Evolutionary conservation across 371 early-diverging fungal species (phyloP).

Genomic region (Mucor ambiguus): DNA sequence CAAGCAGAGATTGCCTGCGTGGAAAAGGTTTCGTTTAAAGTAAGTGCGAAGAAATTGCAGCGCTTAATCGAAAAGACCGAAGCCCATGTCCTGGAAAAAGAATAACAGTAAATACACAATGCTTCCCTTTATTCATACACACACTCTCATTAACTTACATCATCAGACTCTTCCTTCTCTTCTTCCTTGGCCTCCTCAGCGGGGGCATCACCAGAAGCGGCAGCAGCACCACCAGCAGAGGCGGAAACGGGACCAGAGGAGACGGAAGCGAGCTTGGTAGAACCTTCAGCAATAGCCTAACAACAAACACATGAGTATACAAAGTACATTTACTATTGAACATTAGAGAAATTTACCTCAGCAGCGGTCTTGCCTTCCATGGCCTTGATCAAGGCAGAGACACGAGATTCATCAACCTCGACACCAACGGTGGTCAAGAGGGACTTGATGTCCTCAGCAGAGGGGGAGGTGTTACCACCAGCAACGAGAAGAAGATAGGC

Average conservation of each 20-base stretch:
- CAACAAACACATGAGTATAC: neutral
- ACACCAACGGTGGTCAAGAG: slow-evolving; percentile 91
- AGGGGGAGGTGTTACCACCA: slow-evolving; percentile 82
- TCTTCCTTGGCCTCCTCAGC: slow-evolving; percentile 61
- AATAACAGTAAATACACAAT: neutral
- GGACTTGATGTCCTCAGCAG: slow-evolving; percentile 73
- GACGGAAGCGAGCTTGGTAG: slow-evolving; percentile 88
- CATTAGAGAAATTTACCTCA: slow-evolving; percentile 49
- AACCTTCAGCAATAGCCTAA: slow-evolving; percentile 85
- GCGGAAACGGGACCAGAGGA: slow-evolving; percentile 82
- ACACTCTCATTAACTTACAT: slow-evolving; percentile 42
- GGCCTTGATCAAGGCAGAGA: slow-evolving; percentile 73
- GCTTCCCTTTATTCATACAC: neutral
- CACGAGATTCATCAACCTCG: slow-evolving; percentile 80
- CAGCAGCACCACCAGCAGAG: slow-evolving; percentile 54
- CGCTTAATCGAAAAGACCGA: slow-evolving; percentile 71
- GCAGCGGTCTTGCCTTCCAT: slow-evolving; percentile 87
- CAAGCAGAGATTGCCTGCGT: slow-evolving; percentile 9
- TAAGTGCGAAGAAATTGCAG: slow-evolving; percentile 6
- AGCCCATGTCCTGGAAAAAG: slow-evolving; percentile 37
- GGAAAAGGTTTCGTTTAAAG: slow-evolving; percentile 13
- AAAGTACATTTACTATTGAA: neutral
- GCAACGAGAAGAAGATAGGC: slow-evolving; percentile 93
- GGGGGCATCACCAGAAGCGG: slow-evolving; percentile 51
- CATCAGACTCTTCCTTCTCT: slow-evolving; percentile 87